These are phyloP conservation scores for Oxytropis ochrocephala DNA, from an alignment of 306 rosid genomes.

Conservation along the genomic window DNA sequence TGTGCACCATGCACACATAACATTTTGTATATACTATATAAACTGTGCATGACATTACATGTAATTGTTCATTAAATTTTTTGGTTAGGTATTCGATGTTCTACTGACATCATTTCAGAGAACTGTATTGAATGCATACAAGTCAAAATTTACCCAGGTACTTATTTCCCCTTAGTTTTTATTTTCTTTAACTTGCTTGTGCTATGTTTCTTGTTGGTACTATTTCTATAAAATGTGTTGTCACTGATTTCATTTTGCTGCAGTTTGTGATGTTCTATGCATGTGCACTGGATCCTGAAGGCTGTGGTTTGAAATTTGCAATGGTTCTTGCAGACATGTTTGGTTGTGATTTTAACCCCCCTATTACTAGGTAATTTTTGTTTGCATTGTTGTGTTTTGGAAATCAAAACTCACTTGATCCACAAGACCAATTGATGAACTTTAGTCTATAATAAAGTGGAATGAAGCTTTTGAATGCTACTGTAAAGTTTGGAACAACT, in stretches of 20 bases:
- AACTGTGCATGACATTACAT: background rate
- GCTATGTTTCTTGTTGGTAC: background rate
- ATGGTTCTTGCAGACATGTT: constrained; percentile 50
- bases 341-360: constrained; percentile 31
- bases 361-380: constrained; percentile 46
- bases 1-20: background rate
- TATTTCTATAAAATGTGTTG: background rate
- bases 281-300: constrained; percentile 77
- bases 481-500: background rate
- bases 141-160: constrained; percentile 93
- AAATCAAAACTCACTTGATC: background rate
- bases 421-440: background rate
- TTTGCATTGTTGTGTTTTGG: background rate
- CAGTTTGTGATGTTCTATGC: constrained; percentile 92
- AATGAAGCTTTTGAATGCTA: background rate
- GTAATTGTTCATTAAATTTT: background rate
- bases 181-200: background rate
- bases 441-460: no score
- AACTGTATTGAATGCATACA: constrained; percentile 71
- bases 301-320: constrained; percentile 65
- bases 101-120: constrained; percentile 58
- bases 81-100: constrained; percentile 56
- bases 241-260: constrained; percentile 11
- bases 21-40: background rate
- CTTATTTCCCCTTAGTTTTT: background rate